These are phyloP conservation scores for Calonectria ilicicola DNA, from an alignment of 2,329 filamentous ascomycete genomes.

Conservation along the genomic window DNA sequence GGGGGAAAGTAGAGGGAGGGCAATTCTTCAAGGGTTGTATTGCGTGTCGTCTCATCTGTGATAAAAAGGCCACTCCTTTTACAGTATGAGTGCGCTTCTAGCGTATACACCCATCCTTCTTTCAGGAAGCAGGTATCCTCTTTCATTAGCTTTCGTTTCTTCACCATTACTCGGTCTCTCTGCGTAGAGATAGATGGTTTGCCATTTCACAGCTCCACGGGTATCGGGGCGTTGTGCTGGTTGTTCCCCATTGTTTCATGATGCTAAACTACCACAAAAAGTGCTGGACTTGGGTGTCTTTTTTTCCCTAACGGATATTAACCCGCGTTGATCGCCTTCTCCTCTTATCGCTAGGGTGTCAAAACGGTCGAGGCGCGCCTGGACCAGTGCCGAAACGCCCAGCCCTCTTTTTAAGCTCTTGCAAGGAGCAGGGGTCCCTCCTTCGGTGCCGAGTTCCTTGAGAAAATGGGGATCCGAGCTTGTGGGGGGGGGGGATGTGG, in stretches of 20 bases:
- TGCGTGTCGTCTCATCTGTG: too few relatives aligned
- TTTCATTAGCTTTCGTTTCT: too few relatives aligned
- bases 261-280: background rate
- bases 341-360: background rate
- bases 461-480: background rate
- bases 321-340: background rate
- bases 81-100: too few relatives aligned
- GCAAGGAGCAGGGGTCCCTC: background rate
- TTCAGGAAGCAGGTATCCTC: too few relatives aligned
- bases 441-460: background rate
- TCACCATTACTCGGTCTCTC: too few relatives aligned
- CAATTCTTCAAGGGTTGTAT: too few relatives aligned
- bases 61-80: too few relatives aligned
- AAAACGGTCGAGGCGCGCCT: background rate
- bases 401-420: slow-evolving; percentile 10
- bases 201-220: too few relatives aligned
- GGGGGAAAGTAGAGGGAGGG: too few relatives aligned
- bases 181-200: too few relatives aligned
- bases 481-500: background rate
- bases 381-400: background rate
- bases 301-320: background rate
- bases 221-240: background rate
- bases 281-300: too few relatives aligned
- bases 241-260: background rate
- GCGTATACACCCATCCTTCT: too few relatives aligned